phyloP scores from a whole-genome alignment of 176 grass and related monocot species.

The Oryza glumipatula region DNA sequence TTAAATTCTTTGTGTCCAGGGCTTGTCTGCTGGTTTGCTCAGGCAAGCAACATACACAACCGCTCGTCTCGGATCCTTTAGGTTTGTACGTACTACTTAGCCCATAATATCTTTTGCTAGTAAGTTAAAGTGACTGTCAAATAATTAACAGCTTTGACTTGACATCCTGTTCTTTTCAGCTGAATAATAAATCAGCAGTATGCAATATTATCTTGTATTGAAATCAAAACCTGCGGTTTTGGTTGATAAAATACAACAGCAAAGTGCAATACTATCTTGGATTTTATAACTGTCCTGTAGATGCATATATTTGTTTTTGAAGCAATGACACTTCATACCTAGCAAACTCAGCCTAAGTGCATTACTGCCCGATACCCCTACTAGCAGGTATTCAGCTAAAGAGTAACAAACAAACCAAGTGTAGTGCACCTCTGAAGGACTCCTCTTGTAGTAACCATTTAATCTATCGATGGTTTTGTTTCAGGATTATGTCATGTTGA shows the following conservation, averaged over 20 bases:
- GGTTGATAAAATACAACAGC: neutral
- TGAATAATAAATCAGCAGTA: constrained; percentile 10
- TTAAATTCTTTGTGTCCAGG: constrained; percentile 50
- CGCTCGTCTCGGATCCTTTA: constrained; percentile 81
- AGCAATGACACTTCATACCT: neutral
- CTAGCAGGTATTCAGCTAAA: neutral
- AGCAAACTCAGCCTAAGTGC: neutral
- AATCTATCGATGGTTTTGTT: neutral
- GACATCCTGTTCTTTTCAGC: neutral
- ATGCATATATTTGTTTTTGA: no score
- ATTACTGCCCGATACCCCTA: neutral
- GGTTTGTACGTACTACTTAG: constrained; percentile 40
- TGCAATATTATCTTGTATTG: neutral
- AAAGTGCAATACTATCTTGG: neutral
- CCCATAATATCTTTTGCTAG: constrained; percentile 5
- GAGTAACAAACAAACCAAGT: constrained; percentile 14
- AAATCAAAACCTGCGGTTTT: neutral
- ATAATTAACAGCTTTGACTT: constrained; percentile 19
- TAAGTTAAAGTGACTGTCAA: neutral
- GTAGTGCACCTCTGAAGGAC: neutral
- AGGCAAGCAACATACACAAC: constrained; percentile 92
- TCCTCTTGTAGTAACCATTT: neutral
- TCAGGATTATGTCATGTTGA: constrained; percentile 3
- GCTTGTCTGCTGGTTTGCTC: constrained; percentile 87
- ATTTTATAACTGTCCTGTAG: no score